A percentile compares a stretch with the other conserved stretches of the same genome.
These are phyloP conservation scores for Panicum hallii DNA, from an alignment of 202 grass and related monocot genomes.

Conservation along the genomic window DNA sequence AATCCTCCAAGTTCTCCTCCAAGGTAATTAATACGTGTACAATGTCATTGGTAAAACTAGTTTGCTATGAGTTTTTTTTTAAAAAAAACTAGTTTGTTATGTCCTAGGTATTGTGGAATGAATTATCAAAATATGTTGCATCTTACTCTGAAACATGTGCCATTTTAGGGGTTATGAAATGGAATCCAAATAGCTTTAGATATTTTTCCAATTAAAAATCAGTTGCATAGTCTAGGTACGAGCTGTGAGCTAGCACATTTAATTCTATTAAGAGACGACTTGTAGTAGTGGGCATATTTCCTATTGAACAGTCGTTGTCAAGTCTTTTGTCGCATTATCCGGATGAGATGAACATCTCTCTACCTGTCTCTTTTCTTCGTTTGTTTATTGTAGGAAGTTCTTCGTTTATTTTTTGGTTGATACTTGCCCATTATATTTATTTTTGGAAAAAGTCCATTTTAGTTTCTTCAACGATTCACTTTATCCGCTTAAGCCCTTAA, in stretches of 20 bases:
- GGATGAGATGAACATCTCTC: conserved; percentile 35
- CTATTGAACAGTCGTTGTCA: conserved; percentile 27
- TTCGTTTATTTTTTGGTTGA: background rate
- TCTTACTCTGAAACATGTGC: background rate
- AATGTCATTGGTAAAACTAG: background rate
- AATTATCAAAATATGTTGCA: background rate
- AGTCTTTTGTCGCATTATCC: conserved; percentile 32
- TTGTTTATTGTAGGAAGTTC: conserved; percentile 3
- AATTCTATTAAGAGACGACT: background rate
- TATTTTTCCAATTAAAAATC: background rate
- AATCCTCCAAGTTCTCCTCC: conserved; percentile 22
- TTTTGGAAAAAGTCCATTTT: too few relatives aligned
- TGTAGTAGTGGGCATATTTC: conserved; percentile 12
- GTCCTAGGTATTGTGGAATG: background rate
- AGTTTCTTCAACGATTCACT: too few relatives aligned
- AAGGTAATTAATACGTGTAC: conserved; percentile 54
- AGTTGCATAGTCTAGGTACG: conserved; percentile 1
- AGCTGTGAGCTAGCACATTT: conserved; percentile 15
- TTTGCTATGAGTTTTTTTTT: background rate
- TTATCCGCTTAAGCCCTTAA: too few relatives aligned
- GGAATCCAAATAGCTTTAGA: background rate
- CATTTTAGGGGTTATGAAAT: background rate
- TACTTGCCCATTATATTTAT: background rate
- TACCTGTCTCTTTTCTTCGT: conserved; percentile 12
- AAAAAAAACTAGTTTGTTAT: background rate